Evolutionary conservation across 805 yeast species (phyloP).

Genomic region (Maudiozyma bulderi): DNA sequence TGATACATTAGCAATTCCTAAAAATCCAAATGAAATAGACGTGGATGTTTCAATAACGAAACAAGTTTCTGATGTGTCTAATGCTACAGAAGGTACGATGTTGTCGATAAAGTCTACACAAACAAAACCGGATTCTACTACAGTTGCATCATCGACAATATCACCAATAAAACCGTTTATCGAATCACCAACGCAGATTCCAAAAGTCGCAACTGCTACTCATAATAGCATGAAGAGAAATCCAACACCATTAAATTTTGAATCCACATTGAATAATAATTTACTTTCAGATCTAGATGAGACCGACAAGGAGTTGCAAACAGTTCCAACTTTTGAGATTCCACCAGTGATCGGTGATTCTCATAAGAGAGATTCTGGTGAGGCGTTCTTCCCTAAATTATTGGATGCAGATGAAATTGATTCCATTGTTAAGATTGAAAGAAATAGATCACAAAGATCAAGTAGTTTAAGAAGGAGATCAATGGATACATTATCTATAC

Average conservation of each 20-base stretch:
- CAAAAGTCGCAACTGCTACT: too few species aligned
- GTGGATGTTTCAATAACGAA: background rate
- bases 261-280: slow-evolving; percentile 5
- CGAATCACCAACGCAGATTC: background rate
- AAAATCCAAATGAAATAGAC: background rate
- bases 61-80: background rate
- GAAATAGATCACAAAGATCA: slow-evolving; percentile 53
- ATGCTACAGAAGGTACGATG: background rate
- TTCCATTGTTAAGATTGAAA: slow-evolving; percentile 61
- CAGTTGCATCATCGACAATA: background rate
- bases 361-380: slow-evolving; percentile 35
- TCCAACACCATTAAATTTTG: slow-evolving; percentile 23
- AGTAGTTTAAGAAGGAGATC: slow-evolving; percentile 24
- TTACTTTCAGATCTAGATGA: background rate
- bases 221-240: slow-evolving; percentile 11
- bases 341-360: background rate
- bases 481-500: slow-evolving; percentile 28
- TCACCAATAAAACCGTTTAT: background rate
- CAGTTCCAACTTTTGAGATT: background rate
- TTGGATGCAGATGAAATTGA: slow-evolving; percentile 60
- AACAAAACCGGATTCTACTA: background rate
- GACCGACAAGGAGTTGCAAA: background rate
- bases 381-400: slow-evolving; percentile 62
- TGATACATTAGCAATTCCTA: background rate
- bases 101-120: background rate